Evolutionary conservation across 1,139 yeast species (phyloP), one percentile per base, ranked within the genome.

Genomic region (Saccharomycopsis hybrid): DNA sequence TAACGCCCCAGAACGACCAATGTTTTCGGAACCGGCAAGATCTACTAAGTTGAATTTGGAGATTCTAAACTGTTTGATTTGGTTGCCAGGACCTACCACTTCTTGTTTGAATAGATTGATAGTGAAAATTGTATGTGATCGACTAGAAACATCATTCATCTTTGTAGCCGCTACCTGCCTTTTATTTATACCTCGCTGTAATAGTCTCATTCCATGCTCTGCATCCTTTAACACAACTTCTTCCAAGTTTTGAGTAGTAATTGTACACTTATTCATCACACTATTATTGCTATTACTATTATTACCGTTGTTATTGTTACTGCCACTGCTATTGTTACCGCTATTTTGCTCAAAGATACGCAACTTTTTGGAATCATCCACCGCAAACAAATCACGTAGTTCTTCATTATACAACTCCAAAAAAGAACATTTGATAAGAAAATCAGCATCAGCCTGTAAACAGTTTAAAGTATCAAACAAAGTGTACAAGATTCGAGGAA

Each of bases 161-260:
- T 73, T 76, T 0, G 98, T 92, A 0, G 90, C 75, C 0, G 96
- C 97, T 1, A 83, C 82, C 61, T 77, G 80, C 50, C 88, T 68
- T 53, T 72, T 72, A 40, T 69, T 67, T 41, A 82, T 64, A 0
- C 92, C 92, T 44, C 71, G 69, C 52, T 72, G 75, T 36, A 85
- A 61, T 5, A 77, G 60, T 45, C 65, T 62, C 52, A 81, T 66
- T 0, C 87, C 92, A 49, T 78, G 79, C 11, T 67, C 62, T 8
- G 81, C 76, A 59, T 69, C 70, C 43, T 70, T 71, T 3, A 84
- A 72, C 49, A 74, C 72, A 43, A 77, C 73, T 58, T 81, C 85
- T 53, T 72, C 74, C 50, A 81, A 62, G 58, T 80, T 80, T 52
- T 78, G 84, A 38, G 80, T 75, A 41, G 70, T 63, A 8, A 74